Percentiles rank a stretch among this genome's conserved stretches.
Evolutionary conservation across 2,329 filamentous ascomycete genomes (phyloP).

Genomic region (Diplocarpon rosae): DNA sequence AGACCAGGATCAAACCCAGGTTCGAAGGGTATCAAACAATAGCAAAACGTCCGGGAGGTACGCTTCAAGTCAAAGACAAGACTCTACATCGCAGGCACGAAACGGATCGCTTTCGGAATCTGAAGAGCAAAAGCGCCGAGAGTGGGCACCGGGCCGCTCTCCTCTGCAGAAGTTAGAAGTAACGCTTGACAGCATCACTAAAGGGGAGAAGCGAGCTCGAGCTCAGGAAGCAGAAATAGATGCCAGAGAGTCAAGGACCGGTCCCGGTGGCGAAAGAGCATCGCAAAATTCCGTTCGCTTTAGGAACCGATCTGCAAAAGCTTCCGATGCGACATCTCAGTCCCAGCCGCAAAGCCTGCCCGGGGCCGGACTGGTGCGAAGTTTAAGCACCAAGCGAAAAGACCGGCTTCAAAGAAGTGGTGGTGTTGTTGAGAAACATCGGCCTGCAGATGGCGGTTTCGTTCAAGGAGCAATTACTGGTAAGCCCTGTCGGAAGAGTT

Average conservation of each 20-base stretch:
- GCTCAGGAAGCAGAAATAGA: slow-evolving; percentile 72
- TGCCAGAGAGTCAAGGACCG: slow-evolving; percentile 42
- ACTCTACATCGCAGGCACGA: slow-evolving; percentile 19
- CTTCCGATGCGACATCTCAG: slow-evolving; percentile 11
- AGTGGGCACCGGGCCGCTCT: slow-evolving; percentile 71
- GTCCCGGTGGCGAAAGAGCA: slow-evolving; percentile 20
- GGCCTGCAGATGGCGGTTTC: slow-evolving; percentile 13
- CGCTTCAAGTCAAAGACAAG: slow-evolving; percentile 1
- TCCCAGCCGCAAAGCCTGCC: slow-evolving; percentile 17
- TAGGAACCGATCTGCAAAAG: slow-evolving; percentile 23
- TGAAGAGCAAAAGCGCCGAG: slow-evolving; percentile 32
- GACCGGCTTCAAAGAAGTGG: slow-evolving; percentile 28
- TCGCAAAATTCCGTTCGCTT: slow-evolving; percentile 25
- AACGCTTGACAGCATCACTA: slow-evolving; percentile 84
- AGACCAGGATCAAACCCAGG: slow-evolving; percentile 4
- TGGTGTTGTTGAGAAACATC: slow-evolving; percentile 23
- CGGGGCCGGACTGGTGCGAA: slow-evolving; percentile 27
- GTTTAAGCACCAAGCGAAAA: slow-evolving; percentile 27
- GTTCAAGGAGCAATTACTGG: slow-evolving; percentile 4
- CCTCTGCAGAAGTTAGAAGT: slow-evolving; percentile 89
- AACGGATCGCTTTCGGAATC: slow-evolving; percentile 29
- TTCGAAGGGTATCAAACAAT: slow-evolving; percentile 10
- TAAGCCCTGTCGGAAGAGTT: not conserved
- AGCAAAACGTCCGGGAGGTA: slow-evolving; percentile 13
- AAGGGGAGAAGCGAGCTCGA: slow-evolving; percentile 84